A percentile compares a stretch with the other conserved stretches of the same genome.
These are phyloP conservation scores for Dactylellina haptotyla DNA, from an alignment of 2,329 filamentous ascomycete species.

Conservation along the genomic window DNA sequence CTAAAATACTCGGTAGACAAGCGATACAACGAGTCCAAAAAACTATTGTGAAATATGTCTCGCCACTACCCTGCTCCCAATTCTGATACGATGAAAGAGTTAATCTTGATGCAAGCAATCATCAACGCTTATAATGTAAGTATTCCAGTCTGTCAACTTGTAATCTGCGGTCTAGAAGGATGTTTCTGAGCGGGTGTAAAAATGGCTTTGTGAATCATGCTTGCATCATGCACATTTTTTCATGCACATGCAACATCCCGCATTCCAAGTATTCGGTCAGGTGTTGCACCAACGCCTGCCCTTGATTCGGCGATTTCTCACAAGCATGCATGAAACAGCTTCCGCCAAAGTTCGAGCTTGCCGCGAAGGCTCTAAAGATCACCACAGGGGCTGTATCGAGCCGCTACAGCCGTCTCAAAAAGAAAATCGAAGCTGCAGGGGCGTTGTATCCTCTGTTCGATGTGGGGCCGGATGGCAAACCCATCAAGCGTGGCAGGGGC, in stretches of 20 bases:
- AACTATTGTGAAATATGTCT: conserved; percentile 13
- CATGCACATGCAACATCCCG: neutral
- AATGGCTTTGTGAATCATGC: neutral
- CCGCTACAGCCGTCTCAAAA: conserved; percentile 39
- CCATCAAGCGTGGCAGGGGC: conserved; percentile 38
- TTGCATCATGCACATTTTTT: neutral
- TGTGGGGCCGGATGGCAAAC: conserved; percentile 34
- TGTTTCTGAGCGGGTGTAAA: no score
- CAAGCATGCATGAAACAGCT: neutral
- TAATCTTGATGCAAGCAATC: conserved; percentile 49
- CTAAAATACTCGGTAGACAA: neutral
- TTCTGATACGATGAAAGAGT: conserved; percentile 43
- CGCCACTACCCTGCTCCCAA: conserved; percentile 26
- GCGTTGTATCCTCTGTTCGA: conserved; percentile 24
- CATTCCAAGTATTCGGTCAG: neutral
- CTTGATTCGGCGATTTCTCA: neutral
- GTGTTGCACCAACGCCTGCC: neutral
- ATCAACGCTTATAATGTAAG: conserved; percentile 48
- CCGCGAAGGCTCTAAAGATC: conserved; percentile 28
- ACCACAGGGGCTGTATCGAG: conserved; percentile 19
- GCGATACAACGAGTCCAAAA: neutral
- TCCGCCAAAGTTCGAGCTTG: conserved; percentile 44
- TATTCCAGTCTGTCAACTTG: no score
- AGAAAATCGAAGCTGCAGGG: conserved; percentile 33
- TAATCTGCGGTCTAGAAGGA: no score